These are phyloP conservation scores for Barbatosphaeria neglecta DNA, from an alignment of 495 filamentous ascomycete genomes.

Conservation along the genomic window DNA sequence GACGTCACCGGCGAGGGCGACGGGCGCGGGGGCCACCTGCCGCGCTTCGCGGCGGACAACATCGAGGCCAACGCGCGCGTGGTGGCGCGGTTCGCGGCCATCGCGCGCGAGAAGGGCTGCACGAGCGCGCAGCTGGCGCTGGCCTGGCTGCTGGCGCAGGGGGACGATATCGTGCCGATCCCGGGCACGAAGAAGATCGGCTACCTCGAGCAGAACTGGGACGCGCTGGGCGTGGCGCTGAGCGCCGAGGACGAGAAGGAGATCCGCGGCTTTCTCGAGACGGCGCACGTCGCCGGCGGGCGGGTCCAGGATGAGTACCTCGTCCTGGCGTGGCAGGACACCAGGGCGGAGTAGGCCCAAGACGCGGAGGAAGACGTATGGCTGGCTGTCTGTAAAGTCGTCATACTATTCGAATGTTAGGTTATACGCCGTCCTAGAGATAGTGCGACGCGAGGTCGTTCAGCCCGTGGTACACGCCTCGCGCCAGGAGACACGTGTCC, in stretches of 20 bases:
- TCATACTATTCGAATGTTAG: too few relatives aligned
- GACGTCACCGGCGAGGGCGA: slow-evolving; percentile 38
- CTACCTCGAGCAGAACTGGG: slow-evolving; percentile 41
- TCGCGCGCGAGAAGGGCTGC: slow-evolving; percentile 37
- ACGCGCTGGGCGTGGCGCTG: slow-evolving; percentile 25
- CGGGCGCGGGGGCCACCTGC: slow-evolving; percentile 22
- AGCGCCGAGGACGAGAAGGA: slow-evolving; percentile 30
- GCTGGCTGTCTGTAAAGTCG: too few relatives aligned
- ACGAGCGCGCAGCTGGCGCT: slow-evolving; percentile 40
- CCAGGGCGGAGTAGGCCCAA: neutral
- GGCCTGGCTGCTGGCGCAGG: slow-evolving; percentile 50
- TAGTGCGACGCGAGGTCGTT: too few relatives aligned
- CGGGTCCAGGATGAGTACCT: neutral
- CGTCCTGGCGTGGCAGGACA: neutral
- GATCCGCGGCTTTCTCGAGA: slow-evolving; percentile 20
- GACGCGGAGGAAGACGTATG: neutral
- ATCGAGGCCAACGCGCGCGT: slow-evolving; percentile 16
- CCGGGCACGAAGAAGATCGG: slow-evolving; percentile 42
- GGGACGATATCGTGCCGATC: slow-evolving; percentile 49
- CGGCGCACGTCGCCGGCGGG: neutral
- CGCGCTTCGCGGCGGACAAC: slow-evolving; percentile 42
- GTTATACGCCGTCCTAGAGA: too few relatives aligned
- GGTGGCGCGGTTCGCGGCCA: slow-evolving; percentile 24
- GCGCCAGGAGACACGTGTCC: too few relatives aligned
- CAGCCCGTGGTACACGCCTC: too few relatives aligned